Evolutionary conservation across 1,284 basidiomycete genomes (phyloP), one percentile per base, ranked within the genome.

Genomic region (Thecaphora thlaspeos): DNA sequence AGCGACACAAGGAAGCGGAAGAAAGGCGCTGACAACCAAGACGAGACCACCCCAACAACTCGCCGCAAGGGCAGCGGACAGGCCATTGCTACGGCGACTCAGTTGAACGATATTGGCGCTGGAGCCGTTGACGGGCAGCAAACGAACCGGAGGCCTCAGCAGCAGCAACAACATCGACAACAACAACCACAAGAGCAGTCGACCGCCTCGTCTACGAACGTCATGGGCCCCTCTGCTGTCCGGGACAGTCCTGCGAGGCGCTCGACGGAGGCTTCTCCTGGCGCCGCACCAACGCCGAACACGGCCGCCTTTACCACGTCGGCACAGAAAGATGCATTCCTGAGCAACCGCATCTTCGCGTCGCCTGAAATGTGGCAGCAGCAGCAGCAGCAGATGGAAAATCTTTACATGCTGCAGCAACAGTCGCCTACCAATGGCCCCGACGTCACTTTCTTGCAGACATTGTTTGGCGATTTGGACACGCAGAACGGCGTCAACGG

Each of bases 401-500:
- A 34, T 15, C 32, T 34, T 4, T 34, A 34, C 32, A 34, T 34
- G 32, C 19, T 40, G 4, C 38, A 40, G 21, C 38, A 40, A 18
- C 19, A 36, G 9, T 36, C 45, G 19, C 43, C 30, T 23, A 36
- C 49, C 26, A 50, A 48, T 36, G 34, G 48, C 21, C 43, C 52
- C 34, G 61, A 64, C 17, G 53, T 57, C 21, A 52, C 48, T 15
- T 64, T 64, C 17, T 48, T 57, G 7, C 61, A 64, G 24, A 64
- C 53, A 17, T 51, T 64, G 4, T 43, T 64, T 2, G 61, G 56
- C 26, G 56, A 40, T 15, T 3, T 21, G 19, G 32, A 15, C 11
- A 14, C 7, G 32, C 32, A 11, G 12, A 14, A 8, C 11, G 32
- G 32, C 32, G 17, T 15, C 32, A 28, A 11, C 26, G 26, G 26